Conservation (phyloP, 345 rosid species). For the Lenwebbia sp. region DNA sequence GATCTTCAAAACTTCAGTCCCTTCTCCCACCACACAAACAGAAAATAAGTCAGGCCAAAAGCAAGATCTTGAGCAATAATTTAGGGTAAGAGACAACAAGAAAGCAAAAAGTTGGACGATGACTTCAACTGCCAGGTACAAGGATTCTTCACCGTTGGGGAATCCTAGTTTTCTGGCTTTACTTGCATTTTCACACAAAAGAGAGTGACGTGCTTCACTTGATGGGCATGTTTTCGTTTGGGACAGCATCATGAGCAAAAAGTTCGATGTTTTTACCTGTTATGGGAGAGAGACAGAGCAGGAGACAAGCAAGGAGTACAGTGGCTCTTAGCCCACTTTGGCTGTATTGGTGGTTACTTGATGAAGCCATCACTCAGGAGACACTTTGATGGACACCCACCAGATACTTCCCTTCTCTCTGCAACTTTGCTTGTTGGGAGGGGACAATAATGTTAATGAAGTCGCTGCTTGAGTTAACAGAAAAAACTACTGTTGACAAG, state of each 20-base stretch:
- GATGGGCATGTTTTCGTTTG: not conserved
- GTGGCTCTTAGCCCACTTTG: not conserved
- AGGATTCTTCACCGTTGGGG: not conserved
- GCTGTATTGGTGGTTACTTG: not conserved
- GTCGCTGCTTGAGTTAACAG: not conserved
- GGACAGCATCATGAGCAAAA: not conserved
- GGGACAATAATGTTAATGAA: not conserved
- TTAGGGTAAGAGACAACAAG: not conserved
- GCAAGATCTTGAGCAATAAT: not conserved
- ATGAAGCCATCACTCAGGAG: not conserved
- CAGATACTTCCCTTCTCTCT: not conserved
- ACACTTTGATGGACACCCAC: not conserved
- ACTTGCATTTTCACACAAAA: not conserved
- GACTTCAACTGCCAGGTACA: not conserved
- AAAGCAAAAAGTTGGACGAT: not conserved
- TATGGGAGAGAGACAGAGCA: not conserved
- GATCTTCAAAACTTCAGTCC: not conserved
- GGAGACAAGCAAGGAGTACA: not conserved
- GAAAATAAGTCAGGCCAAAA: not conserved
- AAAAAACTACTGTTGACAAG: not conserved
- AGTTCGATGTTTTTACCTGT: not conserved
- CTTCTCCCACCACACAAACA: conserved; percentile 2
- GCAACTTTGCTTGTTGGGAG: not conserved
- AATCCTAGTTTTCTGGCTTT: not conserved
- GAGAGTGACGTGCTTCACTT: not conserved